Evolutionary conservation across 2,329 filamentous ascomycete genomes (phyloP), one percentile per base, ranked within the genome.

Genomic region (Fusarium sacchari): DNA sequence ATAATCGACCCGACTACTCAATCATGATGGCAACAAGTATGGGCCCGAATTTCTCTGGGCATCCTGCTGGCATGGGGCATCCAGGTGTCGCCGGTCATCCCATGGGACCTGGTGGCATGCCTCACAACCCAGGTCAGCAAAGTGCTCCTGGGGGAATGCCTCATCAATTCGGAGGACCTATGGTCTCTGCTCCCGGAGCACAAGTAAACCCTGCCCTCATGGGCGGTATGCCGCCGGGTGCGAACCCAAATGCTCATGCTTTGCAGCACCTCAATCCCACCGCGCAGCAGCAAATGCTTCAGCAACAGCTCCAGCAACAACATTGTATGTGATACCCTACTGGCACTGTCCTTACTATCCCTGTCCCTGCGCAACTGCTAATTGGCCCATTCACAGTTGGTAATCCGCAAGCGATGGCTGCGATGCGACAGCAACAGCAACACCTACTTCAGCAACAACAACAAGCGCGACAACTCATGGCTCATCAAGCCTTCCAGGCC

Each of bases 141-240:
- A 92, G 92, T 81, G 87, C 86, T 60, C 91, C 92, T 73, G 90
- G 89, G 70, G 88, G 86, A 43, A 91, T 92, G 81, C 88, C 88
- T 75, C 92, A 93, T 81, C 92, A 93, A 82, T 87, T 91, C 76
- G 84, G 89, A 82, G 80, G 78, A 46, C 92, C 93, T 76, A 93
- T 93, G 84, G 92, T 92, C 34, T 93, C 93, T 65, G 92, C 89
- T 40, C 92, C 93, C 26, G 91, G 90, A 74, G 89, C 88, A 69
- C 92, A 93, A 80, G 91, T 94, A 74, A 93, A 90, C 80, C 91
- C 93, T 77, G 89, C 90, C 64, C 89, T 95, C 87, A 94, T 95
- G 92, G 89, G 85, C 73, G 91, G 89, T 65, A 94, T 95, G 90
- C 92, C 92, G 72, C 92, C 91, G 36, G 90, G 92, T 69, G 87